Percentiles rank a stretch among this genome's conserved stretches.
phyloP scores from a whole-genome alignment of 2,329 filamentous ascomycete species.

The Amylocarpus encephaloides region DNA sequence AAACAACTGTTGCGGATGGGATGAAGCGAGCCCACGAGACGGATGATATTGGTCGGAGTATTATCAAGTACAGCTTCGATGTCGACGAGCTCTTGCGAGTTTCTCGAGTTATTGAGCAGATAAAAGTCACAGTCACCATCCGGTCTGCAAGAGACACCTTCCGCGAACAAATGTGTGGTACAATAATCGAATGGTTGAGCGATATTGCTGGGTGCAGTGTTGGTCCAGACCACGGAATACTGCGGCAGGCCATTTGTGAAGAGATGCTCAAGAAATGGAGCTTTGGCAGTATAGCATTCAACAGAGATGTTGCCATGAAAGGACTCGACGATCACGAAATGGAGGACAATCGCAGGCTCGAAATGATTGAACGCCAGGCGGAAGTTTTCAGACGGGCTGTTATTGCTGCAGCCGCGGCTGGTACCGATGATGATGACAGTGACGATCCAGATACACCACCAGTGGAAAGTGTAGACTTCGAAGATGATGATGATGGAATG shows the following conservation, averaged over 20 bases:
- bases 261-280: conserved; percentile 86
- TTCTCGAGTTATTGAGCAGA: conserved; percentile 84
- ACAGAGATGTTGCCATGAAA: conserved; percentile 68
- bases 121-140: conserved; percentile 93
- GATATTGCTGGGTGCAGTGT: conserved; percentile 89
- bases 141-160: conserved; percentile 92
- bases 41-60: conserved; percentile 78
- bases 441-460: conserved; percentile 40
- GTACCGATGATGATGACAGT: conserved; percentile 20
- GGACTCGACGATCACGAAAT: conserved; percentile 77
- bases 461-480: neutral
- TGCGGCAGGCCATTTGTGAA: conserved; percentile 80
- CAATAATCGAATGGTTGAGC: conserved; percentile 90
- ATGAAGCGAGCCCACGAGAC: conserved; percentile 76
- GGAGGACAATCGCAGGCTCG: conserved; percentile 27
- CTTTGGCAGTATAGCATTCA: conserved; percentile 74
- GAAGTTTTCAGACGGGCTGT: conserved; percentile 15
- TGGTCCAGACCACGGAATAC: conserved; percentile 69
- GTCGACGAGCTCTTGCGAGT: conserved; percentile 68
- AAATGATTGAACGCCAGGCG: conserved; percentile 12
- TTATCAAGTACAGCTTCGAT: conserved; percentile 70
- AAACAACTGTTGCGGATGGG: conserved; percentile 62
- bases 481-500: conserved; percentile 31
- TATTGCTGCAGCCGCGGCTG: conserved; percentile 14
- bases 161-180: conserved; percentile 96